phyloP scores from a whole-genome alignment of 371 early-diverging fungal species.

The Haplosporangium sp. region DNA sequence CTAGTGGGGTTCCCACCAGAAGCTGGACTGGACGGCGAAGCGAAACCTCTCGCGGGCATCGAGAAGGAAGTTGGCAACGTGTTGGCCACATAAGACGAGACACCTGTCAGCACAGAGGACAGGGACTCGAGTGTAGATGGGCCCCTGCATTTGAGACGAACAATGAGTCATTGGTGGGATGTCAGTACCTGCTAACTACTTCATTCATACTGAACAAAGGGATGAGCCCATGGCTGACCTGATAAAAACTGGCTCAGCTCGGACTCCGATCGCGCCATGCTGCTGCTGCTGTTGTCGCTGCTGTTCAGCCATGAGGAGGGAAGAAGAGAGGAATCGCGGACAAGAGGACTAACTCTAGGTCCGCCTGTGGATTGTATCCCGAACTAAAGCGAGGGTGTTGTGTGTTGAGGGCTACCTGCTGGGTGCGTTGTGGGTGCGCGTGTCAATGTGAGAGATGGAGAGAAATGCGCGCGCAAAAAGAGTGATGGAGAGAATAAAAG shows the following conservation, averaged over 20 bases:
- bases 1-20: conserved; percentile 43
- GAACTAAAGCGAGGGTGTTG: background rate
- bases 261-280: conserved; percentile 32
- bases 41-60: conserved; percentile 54
- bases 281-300: conserved; percentile 21
- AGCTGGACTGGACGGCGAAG: conserved; percentile 30
- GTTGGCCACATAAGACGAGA: conserved; percentile 68
- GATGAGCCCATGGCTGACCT: conserved; percentile 20
- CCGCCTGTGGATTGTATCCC: too few relatives aligned
- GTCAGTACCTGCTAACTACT: background rate
- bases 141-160: conserved; percentile 51
- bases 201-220: too few relatives aligned
- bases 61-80: conserved; percentile 58
- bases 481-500: too few relatives aligned
- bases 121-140: conserved; percentile 71
- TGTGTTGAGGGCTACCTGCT: background rate
- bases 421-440: background rate
- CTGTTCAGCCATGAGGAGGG: conserved; percentile 32
- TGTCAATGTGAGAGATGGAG: background rate
- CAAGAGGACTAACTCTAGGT: background rate
- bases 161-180: background rate
- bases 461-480: background rate
- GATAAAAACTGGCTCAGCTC: conserved; percentile 54
- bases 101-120: conserved; percentile 65
- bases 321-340: background rate